Evolutionary conservation across 768 basidiomycete species (phyloP), one percentile per base, ranked within the genome.

Genomic region (Suillus weaverae): DNA sequence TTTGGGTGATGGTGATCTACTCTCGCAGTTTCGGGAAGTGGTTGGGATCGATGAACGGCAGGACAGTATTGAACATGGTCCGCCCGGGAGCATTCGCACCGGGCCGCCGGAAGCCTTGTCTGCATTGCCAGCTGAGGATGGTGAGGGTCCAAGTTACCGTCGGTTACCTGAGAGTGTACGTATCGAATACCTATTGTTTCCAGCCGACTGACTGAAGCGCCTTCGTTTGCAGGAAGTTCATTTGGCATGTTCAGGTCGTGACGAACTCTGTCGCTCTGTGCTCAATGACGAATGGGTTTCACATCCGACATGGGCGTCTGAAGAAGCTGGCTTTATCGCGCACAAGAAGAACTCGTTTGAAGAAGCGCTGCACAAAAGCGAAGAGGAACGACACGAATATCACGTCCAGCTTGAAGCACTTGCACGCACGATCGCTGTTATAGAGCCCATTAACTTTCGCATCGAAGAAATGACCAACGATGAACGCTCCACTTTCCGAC

Each of bases 241-340:
- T 46, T 78, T 98, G 22, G 92, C 94, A 33, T 99, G 97, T 74
- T 97, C 97, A 4, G 96, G 92, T 13, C 89, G 97, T 35, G 96
- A 98, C 71, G 88, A 94, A 67, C 89, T 98, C 63, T 96, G 93
- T 73, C 92, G 95, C 74, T 95, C 94, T 35, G 95, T 99, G 35
- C 85, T 99, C 54, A 99, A 99, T 73, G 96, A 99, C 72, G 87
- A 90, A 69, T 99, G 97, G 97, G 95, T 99, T 13, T 97, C 97
- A 16, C 97, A 99, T 76, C 97, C 97, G 4, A 97, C 95, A 1
- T 97, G 95, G 94, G 95, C 95, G 10, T 96, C 95, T 26, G 97
- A 99, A 74, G 95, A 97, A 73, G 87, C 95, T 1, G 95, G 94
- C 11, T 97, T 97, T 70, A 86, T 94, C 67, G 84, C 96, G 7